phyloP scores from a whole-genome alignment of 805 yeast species.

The Myxozyma neglecta region DNA sequence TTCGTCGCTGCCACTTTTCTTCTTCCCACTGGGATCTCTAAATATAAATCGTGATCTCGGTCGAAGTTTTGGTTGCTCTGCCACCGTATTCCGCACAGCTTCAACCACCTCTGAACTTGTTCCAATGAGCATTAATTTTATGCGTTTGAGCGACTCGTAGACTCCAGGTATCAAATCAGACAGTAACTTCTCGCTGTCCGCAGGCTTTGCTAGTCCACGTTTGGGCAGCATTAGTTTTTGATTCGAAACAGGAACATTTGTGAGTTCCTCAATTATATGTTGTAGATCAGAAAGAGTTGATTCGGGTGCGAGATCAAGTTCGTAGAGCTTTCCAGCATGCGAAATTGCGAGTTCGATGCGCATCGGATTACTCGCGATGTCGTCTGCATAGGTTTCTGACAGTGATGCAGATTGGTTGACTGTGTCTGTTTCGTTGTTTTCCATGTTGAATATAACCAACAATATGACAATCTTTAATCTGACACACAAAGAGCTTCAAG shows the following conservation, averaged over 20 bases:
- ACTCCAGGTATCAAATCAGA: conserved; percentile 23
- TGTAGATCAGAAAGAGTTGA: conserved; percentile 33
- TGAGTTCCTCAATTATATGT: conserved; percentile 33
- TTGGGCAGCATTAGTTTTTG: conserved; percentile 39
- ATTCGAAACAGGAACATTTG: conserved; percentile 37
- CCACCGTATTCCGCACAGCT: conserved; percentile 14
- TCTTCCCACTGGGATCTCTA: neutral
- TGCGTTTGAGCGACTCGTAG: conserved; percentile 15
- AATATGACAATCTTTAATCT: neutral
- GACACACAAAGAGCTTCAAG: neutral
- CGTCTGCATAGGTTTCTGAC: neutral
- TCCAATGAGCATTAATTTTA: conserved; percentile 39
- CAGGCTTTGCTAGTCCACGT: conserved; percentile 33
- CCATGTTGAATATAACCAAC: neutral
- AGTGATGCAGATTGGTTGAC: neutral
- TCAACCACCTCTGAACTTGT: conserved; percentile 35
- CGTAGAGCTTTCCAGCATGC: conserved; percentile 7
- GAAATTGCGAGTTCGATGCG: conserved; percentile 12
- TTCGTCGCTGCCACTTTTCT: neutral
- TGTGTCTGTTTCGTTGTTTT: neutral
- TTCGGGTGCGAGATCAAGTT: conserved; percentile 4
- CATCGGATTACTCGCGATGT: neutral
- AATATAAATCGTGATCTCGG: neutral
- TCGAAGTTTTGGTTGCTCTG: neutral
- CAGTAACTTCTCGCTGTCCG: conserved; percentile 11